Evolutionary conservation across 768 basidiomycete species (phyloP).

Genomic region (Pulveroboletus sp.): DNA sequence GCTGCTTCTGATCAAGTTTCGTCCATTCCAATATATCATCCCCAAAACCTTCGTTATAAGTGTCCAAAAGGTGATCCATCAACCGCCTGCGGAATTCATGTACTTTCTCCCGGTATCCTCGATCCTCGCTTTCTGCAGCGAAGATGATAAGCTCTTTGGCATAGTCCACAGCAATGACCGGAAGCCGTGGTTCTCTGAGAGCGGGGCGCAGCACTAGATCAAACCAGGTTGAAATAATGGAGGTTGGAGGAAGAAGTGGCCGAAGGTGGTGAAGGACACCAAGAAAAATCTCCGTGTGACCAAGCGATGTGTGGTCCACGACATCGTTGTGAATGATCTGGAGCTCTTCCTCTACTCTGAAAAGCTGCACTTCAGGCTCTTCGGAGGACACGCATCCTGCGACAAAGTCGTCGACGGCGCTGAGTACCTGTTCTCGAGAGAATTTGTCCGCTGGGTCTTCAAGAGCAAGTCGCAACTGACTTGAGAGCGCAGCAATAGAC

Average conservation of each 20-base stretch:
- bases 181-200: slow-evolving; percentile 68
- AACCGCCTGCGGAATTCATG: slow-evolving; percentile 65
- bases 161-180: slow-evolving; percentile 53
- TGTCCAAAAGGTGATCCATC: slow-evolving; percentile 73
- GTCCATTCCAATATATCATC: slow-evolving; percentile 77
- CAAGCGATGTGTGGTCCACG: slow-evolving; percentile 60
- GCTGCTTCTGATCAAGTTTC: slow-evolving; percentile 58
- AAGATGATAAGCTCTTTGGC: slow-evolving; percentile 72
- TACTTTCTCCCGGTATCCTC: slow-evolving; percentile 47
- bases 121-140: slow-evolving; percentile 51
- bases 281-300: slow-evolving; percentile 66
- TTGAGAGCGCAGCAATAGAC: slow-evolving; percentile 39
- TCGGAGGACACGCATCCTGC: slow-evolving; percentile 45
- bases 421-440: slow-evolving; percentile 48
- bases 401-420: slow-evolving; percentile 55
- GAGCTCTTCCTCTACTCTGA: slow-evolving; percentile 64
- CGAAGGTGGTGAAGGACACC: slow-evolving; percentile 61
- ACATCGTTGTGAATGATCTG: slow-evolving; percentile 59
- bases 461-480: slow-evolving; percentile 57
- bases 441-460: slow-evolving; percentile 51
- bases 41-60: slow-evolving; percentile 70
- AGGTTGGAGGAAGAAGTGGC: slow-evolving; percentile 58
- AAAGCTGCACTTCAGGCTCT: slow-evolving; percentile 42
- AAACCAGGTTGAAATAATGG: slow-evolving; percentile 78
- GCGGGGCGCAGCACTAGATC: slow-evolving; percentile 77